phyloP scores from a whole-genome alignment of 2,329 filamentous ascomycete genomes.

The Colletotrichum horii region DNA sequence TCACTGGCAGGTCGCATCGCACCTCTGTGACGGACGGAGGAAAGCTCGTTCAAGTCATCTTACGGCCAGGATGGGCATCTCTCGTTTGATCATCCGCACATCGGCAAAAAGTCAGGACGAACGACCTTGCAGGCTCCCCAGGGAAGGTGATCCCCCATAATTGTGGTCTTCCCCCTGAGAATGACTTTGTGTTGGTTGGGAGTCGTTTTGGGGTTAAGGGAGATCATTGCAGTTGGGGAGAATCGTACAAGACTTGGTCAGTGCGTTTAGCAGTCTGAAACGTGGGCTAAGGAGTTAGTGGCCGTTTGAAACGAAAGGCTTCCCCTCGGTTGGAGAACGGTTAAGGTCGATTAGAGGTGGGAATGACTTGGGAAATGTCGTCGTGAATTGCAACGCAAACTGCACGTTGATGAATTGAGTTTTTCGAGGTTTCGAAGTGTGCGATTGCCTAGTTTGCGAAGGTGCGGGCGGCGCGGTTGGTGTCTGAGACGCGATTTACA shows the following conservation, averaged over 20 bases:
- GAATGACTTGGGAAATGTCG: neutral
- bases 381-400: neutral
- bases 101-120: neutral
- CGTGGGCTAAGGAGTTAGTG: neutral
- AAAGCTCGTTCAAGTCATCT: neutral
- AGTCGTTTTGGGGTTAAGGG: neutral
- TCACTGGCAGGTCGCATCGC: neutral
- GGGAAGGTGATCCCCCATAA: neutral
- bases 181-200: neutral
- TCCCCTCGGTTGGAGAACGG: neutral
- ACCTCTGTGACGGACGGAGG: neutral
- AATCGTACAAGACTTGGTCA: neutral
- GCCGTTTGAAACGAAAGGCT: neutral
- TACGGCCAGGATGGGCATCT: neutral
- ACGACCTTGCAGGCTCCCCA: neutral
- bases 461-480: conserved; percentile 6
- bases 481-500: neutral
- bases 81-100: neutral
- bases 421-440: neutral
- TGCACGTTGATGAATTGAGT: neutral
- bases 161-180: neutral
- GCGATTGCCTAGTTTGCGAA: neutral
- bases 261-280: conserved; percentile 12
- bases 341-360: neutral
- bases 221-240: neutral